Conservation (phyloP, 225 moss, liverwort and hornwort species). For the Marchantia polymorpha region DNA sequence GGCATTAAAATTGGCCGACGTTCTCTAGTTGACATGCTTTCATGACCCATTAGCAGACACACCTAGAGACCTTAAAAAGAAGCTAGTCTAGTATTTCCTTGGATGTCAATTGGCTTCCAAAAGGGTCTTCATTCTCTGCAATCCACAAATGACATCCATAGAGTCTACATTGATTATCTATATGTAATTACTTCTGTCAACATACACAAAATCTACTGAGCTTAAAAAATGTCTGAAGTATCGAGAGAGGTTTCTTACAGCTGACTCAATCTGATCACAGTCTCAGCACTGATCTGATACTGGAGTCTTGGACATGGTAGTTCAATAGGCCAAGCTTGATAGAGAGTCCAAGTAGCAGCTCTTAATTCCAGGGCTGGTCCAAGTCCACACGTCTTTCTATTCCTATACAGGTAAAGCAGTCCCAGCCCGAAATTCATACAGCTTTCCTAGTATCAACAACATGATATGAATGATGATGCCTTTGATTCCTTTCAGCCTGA, state of each 20-base stretch:
- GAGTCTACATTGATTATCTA: not conserved
- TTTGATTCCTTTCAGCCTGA: not conserved
- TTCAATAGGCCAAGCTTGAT: constrained; percentile 11
- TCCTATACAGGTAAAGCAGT: not conserved
- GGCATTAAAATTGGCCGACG: not conserved
- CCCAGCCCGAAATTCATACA: not conserved
- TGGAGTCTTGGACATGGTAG: constrained; percentile 2
- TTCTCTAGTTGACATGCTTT: not conserved
- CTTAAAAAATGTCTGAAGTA: not conserved
- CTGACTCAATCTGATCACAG: not conserved
- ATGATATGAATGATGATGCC: not conserved
- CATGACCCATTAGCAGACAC: not conserved
- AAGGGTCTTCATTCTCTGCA: not conserved
- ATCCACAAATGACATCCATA: not conserved
- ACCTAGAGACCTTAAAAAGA: not conserved
- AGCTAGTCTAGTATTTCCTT: not conserved
- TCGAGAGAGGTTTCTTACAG: constrained; percentile 14
- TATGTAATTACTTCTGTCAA: not conserved
- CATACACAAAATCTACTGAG: not conserved
- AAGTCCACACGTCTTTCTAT: constrained; percentile 9
- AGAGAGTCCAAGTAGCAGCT: constrained; percentile 4
- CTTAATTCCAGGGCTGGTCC: not conserved
- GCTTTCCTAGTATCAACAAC: not conserved
- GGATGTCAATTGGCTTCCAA: not conserved
- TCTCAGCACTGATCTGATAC: not conserved